Conservation (phyloP, 345 rosid genomes). For the Mangifera indica region DNA sequence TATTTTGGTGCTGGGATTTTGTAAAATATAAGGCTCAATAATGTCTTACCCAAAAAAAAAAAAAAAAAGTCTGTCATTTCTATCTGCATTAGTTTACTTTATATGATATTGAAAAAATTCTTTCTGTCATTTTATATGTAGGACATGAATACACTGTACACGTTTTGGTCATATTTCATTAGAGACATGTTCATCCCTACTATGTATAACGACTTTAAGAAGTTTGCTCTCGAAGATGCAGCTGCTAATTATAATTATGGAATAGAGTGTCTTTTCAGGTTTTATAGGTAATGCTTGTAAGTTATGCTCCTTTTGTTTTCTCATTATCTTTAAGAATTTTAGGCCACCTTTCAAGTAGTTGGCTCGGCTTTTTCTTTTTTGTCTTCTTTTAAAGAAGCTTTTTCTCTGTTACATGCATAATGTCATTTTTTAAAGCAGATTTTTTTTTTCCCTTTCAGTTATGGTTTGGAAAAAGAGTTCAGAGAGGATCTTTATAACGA, state of each 20-base stretch:
- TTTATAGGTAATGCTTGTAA: slow-evolving; percentile 65
- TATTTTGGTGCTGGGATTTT: neutral
- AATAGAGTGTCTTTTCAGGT: slow-evolving; percentile 92
- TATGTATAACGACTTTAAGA: slow-evolving; percentile 85
- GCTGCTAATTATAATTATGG: slow-evolving; percentile 83
- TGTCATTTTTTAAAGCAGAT: neutral
- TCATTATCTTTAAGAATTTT: neutral
- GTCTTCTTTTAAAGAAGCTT: neutral
- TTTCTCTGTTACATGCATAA: neutral
- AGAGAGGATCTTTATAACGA: slow-evolving; percentile 74
- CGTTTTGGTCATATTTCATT: slow-evolving; percentile 96
- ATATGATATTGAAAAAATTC: neutral
- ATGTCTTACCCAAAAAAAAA: no score
- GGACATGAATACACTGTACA: slow-evolving; percentile 95
- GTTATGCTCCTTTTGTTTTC: neutral
- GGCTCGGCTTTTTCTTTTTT: neutral
- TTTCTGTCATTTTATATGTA: slow-evolving; percentile 34
- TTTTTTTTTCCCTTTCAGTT: slow-evolving; percentile 45
- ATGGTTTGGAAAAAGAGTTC: slow-evolving; percentile 87
- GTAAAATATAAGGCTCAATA: neutral
- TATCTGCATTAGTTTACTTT: neutral
- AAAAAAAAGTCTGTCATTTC: neutral
- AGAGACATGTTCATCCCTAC: slow-evolving; percentile 70
- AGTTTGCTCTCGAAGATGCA: slow-evolving; percentile 84
- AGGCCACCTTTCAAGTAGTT: slow-evolving; percentile 5